Evolutionary conservation across 768 basidiomycete species (phyloP), one percentile per base, ranked within the genome.

Genomic region (Leccinum sublutescens): DNA sequence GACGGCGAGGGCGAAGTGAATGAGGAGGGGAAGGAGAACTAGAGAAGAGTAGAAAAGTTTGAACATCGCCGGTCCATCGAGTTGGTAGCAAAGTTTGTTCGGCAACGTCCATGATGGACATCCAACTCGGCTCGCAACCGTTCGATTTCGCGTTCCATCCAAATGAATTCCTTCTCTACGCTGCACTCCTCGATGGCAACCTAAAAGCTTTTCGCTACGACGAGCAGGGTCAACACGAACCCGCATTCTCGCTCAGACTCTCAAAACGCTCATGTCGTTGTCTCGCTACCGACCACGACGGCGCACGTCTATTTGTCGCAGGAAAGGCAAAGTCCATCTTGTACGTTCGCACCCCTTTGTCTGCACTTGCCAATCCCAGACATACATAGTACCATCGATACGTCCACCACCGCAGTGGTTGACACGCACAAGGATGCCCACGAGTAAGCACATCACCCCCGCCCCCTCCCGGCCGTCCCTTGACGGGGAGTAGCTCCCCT

Each of bases 121-220:
- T 94, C 52, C 78, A 80, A 21, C 80, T 88, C 49, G 85, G 85
- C 51, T 83, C 85, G 8, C 91, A 96, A 73, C 84, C 95, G 29
- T 97, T 96, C 74, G 95, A 96, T 77, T 77, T 97, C 45, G 83
- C 81, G 2, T 98, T 97, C 68, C 93, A 96, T 66, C 94, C 95
- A 0, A 79, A 78, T 5, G 68, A 82, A 51, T 75, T 86, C 1
- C 79, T 85, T n/a, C 83, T 95, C 4, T 95, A 89, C 72, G 79
- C 84, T 0, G 89, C 84, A 5, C 84, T 96, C 2, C 77, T 98
- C 15, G 88, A 90, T 0, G 95, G 95, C 10, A 80, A 89, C 50
- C 77, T 97, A 65, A 91, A 89, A 60, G 91, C 91, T 0, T 94
- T 88, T 71, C 69, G 79, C 4, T 97, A 95, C 71, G 84, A 89